Evolutionary conservation across 306 rosid genomes (phyloP).

Genomic region (Luffa aegyptiaca): DNA sequence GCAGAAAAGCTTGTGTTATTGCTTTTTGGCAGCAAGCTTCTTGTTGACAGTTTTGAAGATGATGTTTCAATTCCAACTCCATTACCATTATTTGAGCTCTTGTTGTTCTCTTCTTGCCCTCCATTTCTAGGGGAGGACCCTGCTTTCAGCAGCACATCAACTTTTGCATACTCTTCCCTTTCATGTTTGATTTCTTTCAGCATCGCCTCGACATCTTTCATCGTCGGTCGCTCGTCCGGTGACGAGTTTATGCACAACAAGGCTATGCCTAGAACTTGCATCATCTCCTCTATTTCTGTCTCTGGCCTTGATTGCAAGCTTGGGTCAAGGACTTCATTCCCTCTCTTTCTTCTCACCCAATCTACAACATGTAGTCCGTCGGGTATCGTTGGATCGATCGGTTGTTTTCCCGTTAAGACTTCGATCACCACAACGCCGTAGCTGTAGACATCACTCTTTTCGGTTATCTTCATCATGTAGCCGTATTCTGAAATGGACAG

Average conservation of each 20-base stretch:
- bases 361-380: conserved; percentile 82
- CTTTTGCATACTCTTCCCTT: conserved; percentile 78
- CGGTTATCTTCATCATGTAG: conserved; percentile 77
- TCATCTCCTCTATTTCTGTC: conserved; percentile 74
- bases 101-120: conserved; percentile 9
- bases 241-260: conserved; percentile 66
- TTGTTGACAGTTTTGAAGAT: conserved; percentile 37
- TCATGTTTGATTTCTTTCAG: conserved; percentile 76
- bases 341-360: conserved; percentile 75
- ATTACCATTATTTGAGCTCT: conserved; percentile 11
- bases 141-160: conserved; percentile 69
- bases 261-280: conserved; percentile 87
- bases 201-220: conserved; percentile 93
- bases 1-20: conserved; percentile 36
- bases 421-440: conserved; percentile 72
- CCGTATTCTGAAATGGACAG: conserved; percentile 64
- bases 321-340: conserved; percentile 61
- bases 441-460: conserved; percentile 75
- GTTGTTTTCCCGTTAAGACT: conserved; percentile 90
- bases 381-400: conserved; percentile 92
- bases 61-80: conserved; percentile 32
- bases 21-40: conserved; percentile 40
- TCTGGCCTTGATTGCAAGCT: conserved; percentile 60
- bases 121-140: conserved; percentile 34
- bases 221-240: conserved; percentile 85